These are phyloP conservation scores for Fraxinus anomala DNA, from an alignment of 257 asterid species.

Conservation along the genomic window DNA sequence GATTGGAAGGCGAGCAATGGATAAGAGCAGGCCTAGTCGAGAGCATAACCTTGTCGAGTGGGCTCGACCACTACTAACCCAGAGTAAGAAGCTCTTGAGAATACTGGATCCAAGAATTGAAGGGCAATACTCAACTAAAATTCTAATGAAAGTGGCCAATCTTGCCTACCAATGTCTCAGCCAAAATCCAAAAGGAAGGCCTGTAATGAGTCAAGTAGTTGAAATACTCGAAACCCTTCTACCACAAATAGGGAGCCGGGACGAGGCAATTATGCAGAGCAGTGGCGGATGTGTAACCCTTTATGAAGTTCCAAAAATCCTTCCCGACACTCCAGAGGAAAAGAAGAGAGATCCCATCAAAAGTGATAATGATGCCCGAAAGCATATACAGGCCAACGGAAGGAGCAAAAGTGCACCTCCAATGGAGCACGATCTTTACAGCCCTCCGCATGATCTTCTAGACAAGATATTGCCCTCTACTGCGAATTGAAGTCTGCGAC, in stretches of 20 bases:
- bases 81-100: conserved; percentile 65
- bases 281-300: conserved; percentile 66
- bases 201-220: conserved; percentile 79
- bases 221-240: conserved; percentile 81
- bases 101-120: conserved; percentile 86
- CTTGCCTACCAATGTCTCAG: conserved; percentile 89
- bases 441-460: conserved; percentile 32
- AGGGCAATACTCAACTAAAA: conserved; percentile 75
- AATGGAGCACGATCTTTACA: conserved; percentile 48
- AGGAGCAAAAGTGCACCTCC: conserved; percentile 80
- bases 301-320: conserved; percentile 55
- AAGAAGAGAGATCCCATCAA: conserved; percentile 18
- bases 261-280: conserved; percentile 34
- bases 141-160: conserved; percentile 73
- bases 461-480: conserved; percentile 32
- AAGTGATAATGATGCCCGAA: conserved; percentile 34
- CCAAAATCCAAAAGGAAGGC: conserved; percentile 91
- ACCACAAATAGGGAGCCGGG: conserved; percentile 45
- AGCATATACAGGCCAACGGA: conserved; percentile 33
- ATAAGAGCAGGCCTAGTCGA: conserved; percentile 83
- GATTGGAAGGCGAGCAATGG: conserved; percentile 86
- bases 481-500: conserved; percentile 19
- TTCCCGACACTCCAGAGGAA: conserved; percentile 21
- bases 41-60: conserved; percentile 94
- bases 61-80: conserved; percentile 86